Conservation (phyloP, 2,329 filamentous ascomycete species). For the Arthrobotrys pseudoclavata region DNA sequence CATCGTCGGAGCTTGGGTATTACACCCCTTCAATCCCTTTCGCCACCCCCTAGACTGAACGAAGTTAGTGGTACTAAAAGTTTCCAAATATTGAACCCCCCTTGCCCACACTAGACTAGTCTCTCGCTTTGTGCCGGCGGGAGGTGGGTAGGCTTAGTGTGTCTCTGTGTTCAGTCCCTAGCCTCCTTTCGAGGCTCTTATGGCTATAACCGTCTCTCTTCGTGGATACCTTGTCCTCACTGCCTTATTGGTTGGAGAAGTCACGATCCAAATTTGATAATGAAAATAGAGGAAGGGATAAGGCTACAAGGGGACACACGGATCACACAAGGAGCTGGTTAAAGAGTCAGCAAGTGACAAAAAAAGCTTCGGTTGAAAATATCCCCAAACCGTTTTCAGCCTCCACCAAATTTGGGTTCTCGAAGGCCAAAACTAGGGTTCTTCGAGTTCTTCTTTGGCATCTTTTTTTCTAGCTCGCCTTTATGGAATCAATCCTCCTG, state of each 20-base stretch:
- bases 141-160: conserved; percentile 16
- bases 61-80: conserved; percentile 7
- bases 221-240: conserved; percentile 26
- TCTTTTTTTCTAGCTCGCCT: background rate
- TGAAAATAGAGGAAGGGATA: conserved; percentile 3
- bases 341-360: conserved; percentile 40
- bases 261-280: conserved; percentile 8
- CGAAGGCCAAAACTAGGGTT: background rate
- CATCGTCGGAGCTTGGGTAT: conserved; percentile 16
- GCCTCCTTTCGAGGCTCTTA: conserved; percentile 41
- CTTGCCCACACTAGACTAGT: background rate
- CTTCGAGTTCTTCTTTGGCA: background rate
- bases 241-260: conserved; percentile 25
- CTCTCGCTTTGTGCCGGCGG: conserved; percentile 51
- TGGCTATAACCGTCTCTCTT: conserved; percentile 2
- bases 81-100: conserved; percentile 43
- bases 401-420: conserved; percentile 11
- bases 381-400: background rate
- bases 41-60: conserved; percentile 16
- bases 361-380: conserved; percentile 9
- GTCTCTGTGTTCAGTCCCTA: conserved; percentile 24
- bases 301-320: background rate
- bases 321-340: background rate
- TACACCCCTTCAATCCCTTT: conserved; percentile 8
- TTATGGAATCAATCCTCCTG: background rate